These are phyloP conservation scores for Bremia lactucae DNA, from an alignment of 352 stramenopile species.

Conservation along the genomic window DNA sequence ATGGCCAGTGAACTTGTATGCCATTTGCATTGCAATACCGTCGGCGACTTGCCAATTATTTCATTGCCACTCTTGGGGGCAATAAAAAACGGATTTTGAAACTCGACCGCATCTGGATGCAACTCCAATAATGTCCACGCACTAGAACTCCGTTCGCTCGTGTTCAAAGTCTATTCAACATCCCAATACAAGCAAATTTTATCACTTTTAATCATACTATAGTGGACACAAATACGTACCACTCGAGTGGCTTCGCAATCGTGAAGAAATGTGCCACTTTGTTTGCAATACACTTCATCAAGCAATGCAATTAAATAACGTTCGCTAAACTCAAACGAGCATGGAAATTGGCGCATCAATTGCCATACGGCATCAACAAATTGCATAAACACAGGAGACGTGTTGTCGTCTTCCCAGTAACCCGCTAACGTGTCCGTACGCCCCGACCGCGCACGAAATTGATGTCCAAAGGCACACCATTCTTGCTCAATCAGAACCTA, in stretches of 20 bases:
- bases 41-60: constrained; percentile 41
- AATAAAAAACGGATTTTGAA: constrained; percentile 75
- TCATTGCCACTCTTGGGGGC: constrained; percentile 27
- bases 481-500: constrained; percentile 95
- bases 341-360: constrained; percentile 92
- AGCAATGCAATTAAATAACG: constrained; percentile 87
- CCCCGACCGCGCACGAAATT: constrained; percentile 89
- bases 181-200: neutral
- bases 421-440: constrained; percentile 41
- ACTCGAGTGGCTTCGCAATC: constrained; percentile 89
- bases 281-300: constrained; percentile 94
- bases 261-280: constrained; percentile 95
- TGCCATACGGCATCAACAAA: constrained; percentile 98
- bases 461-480: constrained; percentile 98
- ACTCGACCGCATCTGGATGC: constrained; percentile 34
- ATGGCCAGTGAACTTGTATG: constrained; percentile 74
- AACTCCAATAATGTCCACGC: constrained; percentile 50
- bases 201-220: too few relatives aligned
- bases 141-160: constrained; percentile 45
- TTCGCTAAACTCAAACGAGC: constrained; percentile 97
- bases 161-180: constrained; percentile 42
- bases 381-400: constrained; percentile 97
- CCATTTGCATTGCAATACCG: constrained; percentile 80
- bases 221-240: too few relatives aligned
- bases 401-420: constrained; percentile 92